Percentiles rank a stretch among this genome's conserved stretches.
Evolutionary conservation across 208 protist genomes (phyloP).

Genomic region (Phytomonas sp.): DNA sequence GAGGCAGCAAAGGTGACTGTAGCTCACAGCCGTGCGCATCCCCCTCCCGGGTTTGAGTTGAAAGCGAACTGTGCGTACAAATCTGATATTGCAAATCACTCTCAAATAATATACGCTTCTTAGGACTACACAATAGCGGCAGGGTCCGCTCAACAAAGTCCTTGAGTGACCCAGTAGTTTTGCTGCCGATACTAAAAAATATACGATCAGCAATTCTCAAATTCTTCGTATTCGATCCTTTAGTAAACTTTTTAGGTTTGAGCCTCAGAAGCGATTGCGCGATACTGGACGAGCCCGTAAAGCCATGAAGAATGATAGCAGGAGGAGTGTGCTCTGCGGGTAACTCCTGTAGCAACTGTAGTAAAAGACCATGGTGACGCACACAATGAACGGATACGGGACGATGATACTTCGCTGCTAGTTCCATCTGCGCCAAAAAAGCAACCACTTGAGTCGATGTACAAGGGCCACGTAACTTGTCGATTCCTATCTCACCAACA

Average conservation of each 20-base stretch:
- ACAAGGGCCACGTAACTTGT: conserved; percentile 60
- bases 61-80: no score
- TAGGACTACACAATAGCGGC: conserved; percentile 28
- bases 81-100: conserved; percentile 44
- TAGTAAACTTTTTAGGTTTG: conserved; percentile 7
- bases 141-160: conserved; percentile 33
- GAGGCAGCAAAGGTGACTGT: neutral
- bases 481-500: conserved; percentile 80
- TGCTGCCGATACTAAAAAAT: conserved; percentile 57
- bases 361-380: conserved; percentile 52
- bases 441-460: conserved; percentile 26
- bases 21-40: neutral
- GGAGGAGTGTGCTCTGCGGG: conserved; percentile 42
- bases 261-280: conserved; percentile 52
- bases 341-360: conserved; percentile 34
- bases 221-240: neutral
- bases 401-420: conserved; percentile 46
- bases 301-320: conserved; percentile 73
- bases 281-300: conserved; percentile 63
- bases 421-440: conserved; percentile 47
- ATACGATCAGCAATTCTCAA: conserved; percentile 17
- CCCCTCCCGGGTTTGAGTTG: neutral
- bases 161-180: conserved; percentile 52
- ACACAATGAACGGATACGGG: conserved; percentile 81
- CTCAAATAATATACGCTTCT: conserved; percentile 44